Evolutionary conservation across 169 alveolate species (phyloP).

Genomic region (Cystoisospora suis): DNA sequence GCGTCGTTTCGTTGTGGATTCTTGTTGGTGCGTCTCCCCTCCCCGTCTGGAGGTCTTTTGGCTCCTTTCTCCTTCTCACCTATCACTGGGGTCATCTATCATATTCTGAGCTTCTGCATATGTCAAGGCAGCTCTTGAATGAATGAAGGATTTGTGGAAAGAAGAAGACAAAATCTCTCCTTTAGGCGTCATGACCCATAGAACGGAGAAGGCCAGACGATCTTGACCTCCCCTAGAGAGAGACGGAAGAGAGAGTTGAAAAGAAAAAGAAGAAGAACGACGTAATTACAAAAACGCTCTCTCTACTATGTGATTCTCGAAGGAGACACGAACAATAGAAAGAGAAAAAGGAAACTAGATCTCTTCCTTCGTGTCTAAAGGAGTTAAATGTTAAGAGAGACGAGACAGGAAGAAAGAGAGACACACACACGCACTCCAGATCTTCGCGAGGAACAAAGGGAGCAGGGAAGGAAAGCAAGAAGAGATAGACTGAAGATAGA

Average conservation of each 20-base stretch:
- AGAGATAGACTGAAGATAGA: background rate
- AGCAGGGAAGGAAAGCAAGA: background rate
- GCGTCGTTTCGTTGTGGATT: too few species aligned
- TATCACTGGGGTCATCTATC: conserved; percentile 67
- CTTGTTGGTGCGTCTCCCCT: too few species aligned
- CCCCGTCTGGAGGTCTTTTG: too few species aligned
- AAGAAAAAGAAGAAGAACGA: background rate
- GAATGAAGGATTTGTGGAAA: conserved; percentile 68
- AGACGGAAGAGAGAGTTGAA: background rate
- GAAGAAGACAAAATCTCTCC: conserved; percentile 60
- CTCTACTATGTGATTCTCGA: too few species aligned
- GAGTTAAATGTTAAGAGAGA: too few species aligned
- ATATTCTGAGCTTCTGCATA: conserved; percentile 73
- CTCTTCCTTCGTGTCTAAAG: too few species aligned
- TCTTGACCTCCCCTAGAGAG: conserved; percentile 55
- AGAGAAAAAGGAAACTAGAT: too few species aligned
- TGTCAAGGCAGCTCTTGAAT: conserved; percentile 70
- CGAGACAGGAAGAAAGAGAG: too few species aligned
- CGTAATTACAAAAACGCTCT: too few species aligned
- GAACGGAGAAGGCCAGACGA: conserved; percentile 71
- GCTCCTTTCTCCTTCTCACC: background rate
- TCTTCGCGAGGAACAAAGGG: too few species aligned
- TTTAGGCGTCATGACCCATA: conserved; percentile 72
- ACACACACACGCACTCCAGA: too few species aligned
- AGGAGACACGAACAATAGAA: too few species aligned